These are phyloP conservation scores for Oryza meridionalis DNA, from an alignment of 176 grass and related monocot species.

Conservation along the genomic window DNA sequence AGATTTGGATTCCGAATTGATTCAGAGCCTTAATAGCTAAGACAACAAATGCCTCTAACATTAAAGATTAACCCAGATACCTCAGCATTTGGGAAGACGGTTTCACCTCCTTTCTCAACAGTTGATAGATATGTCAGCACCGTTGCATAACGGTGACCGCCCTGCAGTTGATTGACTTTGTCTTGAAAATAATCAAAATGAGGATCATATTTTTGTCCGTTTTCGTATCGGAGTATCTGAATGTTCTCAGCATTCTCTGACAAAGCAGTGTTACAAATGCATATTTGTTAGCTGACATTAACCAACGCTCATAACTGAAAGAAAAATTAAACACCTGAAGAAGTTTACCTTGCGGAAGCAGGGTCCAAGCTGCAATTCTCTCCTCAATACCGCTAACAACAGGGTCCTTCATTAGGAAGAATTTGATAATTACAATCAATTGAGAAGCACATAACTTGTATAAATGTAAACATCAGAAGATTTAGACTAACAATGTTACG, in stretches of 20 bases:
- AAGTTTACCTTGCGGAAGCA: constrained; percentile 60
- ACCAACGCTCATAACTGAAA: background rate
- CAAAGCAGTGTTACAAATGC: background rate
- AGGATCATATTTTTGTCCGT: constrained; percentile 59
- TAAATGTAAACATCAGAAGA: background rate
- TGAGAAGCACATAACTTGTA: background rate
- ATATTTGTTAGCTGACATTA: background rate
- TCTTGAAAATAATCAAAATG: constrained; percentile 72
- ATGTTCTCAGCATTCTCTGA: constrained; percentile 70
- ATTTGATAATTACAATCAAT: background rate
- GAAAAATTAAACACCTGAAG: background rate
- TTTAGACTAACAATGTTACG: background rate
- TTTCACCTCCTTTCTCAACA: constrained; percentile 62
- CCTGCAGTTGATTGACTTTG: constrained; percentile 45
- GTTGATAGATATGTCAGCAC: constrained; percentile 69
- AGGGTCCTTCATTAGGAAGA: background rate
- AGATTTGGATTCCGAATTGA: background rate
- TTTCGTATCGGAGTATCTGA: constrained; percentile 58
- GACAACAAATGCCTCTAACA: background rate
- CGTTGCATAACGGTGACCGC: constrained; percentile 66
- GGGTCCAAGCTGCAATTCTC: constrained; percentile 59
- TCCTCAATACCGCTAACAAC: constrained; percentile 34
- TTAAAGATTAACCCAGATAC: background rate
- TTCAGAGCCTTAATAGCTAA: background rate
- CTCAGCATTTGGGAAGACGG: constrained; percentile 65